Evolutionary conservation across 1,139 yeast genomes (phyloP), one percentile per base, ranked within the genome.

Genomic region (Diutina sp.): DNA sequence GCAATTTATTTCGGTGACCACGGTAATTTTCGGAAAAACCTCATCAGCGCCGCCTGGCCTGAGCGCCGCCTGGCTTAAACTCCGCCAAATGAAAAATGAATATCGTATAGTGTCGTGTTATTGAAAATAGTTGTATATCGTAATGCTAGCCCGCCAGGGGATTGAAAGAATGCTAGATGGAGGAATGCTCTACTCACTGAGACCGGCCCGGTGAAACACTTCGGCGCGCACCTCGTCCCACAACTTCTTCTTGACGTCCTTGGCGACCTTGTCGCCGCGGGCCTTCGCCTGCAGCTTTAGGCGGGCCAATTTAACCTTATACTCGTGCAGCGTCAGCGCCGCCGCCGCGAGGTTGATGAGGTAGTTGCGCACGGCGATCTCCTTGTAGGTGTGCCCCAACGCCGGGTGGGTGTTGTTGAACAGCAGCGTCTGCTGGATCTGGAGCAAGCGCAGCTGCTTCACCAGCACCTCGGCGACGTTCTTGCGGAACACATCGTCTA

Each of bases 391-490:
- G 60, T 74, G 71, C 56, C 68, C 68, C 56, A 76, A 66, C 54
- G 64, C 69, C 9, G 67, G 58, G 59, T 71, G 75, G 32, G 68
- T 71, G 29, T 32, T 50, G 28, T 50, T 50, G 28, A 50, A 50
- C 16, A 21, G 16, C 18, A 38, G 53, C n/a, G 64, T 61, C 28
- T 69, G 68, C 60, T 69, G 72, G 55, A 75, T 72, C 62, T 76
- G 80, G 11, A 77, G 65, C 48, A 74, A 65, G 52, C 80, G 65
- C n/a, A 79, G 70, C 62, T 78, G 82, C 58, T 77, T 72, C 45
- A 79, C 81, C 21, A 81, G 76, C 18, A 79, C 72, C 58, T 76
- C 78, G 4, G 83, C 83, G 56, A 79, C 82, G n/a, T 77, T 70
- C 59, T 68, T 71, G 62, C 76, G 76, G 66, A 79, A 79, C 46